A percentile compares a stretch with the other conserved stretches of the same genome.
These are phyloP conservation scores for Xylariales sp. DNA, from an alignment of 2,329 filamentous ascomycete species.

Conservation along the genomic window DNA sequence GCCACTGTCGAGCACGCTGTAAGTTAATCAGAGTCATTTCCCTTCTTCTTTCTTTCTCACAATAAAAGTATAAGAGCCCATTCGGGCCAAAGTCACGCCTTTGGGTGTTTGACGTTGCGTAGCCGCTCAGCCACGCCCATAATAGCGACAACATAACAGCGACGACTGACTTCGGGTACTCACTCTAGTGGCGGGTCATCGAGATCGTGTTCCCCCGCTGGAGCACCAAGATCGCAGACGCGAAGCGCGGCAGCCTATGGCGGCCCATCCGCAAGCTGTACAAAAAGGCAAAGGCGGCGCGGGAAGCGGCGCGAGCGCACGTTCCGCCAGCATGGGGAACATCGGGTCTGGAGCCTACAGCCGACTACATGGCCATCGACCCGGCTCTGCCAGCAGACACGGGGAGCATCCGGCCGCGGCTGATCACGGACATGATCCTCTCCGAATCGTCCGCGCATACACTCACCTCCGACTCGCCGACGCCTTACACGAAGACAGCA, in stretches of 20 bases:
- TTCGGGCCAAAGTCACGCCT: background rate
- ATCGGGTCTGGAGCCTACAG: slow-evolving; percentile 5
- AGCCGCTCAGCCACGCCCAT: background rate
- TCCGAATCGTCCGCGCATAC: slow-evolving; percentile 29
- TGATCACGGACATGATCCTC: slow-evolving; percentile 33
- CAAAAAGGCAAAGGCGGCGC: slow-evolving; percentile 59
- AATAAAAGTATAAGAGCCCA: background rate
- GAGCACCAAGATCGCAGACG: slow-evolving; percentile 61
- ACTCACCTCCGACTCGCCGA: slow-evolving; percentile 6
- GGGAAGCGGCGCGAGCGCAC: slow-evolving; percentile 45
- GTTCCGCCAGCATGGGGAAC: background rate
- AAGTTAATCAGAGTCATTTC: background rate
- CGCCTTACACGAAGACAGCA: slow-evolving; percentile 1
- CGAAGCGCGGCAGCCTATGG: slow-evolving; percentile 63
- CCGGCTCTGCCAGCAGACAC: slow-evolving; percentile 10
- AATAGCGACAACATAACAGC: background rate
- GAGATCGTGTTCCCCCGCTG: slow-evolving; percentile 59
- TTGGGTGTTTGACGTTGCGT: background rate
- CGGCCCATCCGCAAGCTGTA: slow-evolving; percentile 64
- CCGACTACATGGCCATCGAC: slow-evolving; percentile 33
- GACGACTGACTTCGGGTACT: background rate
- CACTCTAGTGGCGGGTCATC: slow-evolving; percentile 56
- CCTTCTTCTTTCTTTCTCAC: background rate
- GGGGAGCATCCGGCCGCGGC: slow-evolving; percentile 6
- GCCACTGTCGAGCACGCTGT: slow-evolving; percentile 58